Evolutionary conservation across 1,284 basidiomycete genomes (phyloP), one percentile per base, ranked within the genome.

Genomic region (Sporisorium reilianum): DNA sequence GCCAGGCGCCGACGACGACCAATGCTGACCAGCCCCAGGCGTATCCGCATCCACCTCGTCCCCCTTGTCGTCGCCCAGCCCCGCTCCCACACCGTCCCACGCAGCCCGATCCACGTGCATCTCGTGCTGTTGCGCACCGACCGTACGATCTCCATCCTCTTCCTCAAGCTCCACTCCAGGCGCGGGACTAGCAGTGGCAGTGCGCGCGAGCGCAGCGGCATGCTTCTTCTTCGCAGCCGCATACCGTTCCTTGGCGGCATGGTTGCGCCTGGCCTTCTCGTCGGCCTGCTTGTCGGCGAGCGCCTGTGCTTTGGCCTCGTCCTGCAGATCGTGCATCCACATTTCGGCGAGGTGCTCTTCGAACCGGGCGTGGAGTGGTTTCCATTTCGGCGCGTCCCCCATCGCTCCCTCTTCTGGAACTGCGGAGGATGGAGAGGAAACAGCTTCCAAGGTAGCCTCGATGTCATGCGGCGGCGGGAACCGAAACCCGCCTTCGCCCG

Each of bases 401-500:
- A 56, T 26, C 55, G 55, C 50, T 10, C n/a, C 32, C 18, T n/a
- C 5, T 16, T 14, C 25, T 14, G 44, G 9, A 10, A 16, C 16
- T n/a, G 50, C 25, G 26, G 10, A 4, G 18, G 51, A 22, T 22
- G 46, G 6, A 8, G 40, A 28, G 26, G 42, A 36, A 12, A 55
- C 65, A 7, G 14, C 34, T 23, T 69, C 62, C n/a, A 83, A 34
- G 16, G 30, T 65, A 12, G 69, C 74, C 25, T 82, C 77, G 22
- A 84, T 63, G 26, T 79, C 71, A 9, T 55, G 58, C 0, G 79
- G 70, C 2, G 94, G 95, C 2, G 92, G 89, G 79, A 89, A 92
- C 1, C 89, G 88, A 81, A 97, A 98, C 5, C 73, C 66, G 53
- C 91, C 85, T n/a, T 75, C 64, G 0, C 95, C 95, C 30, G 94